phyloP scores from a whole-genome alignment of 2,329 filamentous ascomycete genomes.

The Alternaria triticina region DNA sequence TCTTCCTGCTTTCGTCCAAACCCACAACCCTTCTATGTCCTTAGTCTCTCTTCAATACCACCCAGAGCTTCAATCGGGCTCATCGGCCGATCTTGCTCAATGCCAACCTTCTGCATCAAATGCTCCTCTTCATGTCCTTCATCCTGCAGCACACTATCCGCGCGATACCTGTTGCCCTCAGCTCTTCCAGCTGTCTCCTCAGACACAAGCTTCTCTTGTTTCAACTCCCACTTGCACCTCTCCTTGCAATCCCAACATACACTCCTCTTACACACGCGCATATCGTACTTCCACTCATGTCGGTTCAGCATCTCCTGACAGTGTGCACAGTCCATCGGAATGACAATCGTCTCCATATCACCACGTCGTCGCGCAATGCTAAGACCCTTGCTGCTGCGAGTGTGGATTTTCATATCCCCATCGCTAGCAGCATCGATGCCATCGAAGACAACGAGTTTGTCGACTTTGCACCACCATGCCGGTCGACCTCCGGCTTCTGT shows the following conservation, averaged over 20 bases:
- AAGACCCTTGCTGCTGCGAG: slow-evolving; percentile 40
- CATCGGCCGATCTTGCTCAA: slow-evolving; percentile 19
- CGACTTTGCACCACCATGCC: slow-evolving; percentile 46
- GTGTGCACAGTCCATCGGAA: slow-evolving; percentile 40
- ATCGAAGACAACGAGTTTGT: slow-evolving; percentile 44
- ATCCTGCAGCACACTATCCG: slow-evolving; percentile 41
- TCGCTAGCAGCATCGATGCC: slow-evolving; percentile 23
- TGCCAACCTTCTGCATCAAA: slow-evolving; percentile 29
- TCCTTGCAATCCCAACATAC: slow-evolving; percentile 46
- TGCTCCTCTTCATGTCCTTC: slow-evolving; percentile 23
- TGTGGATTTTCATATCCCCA: slow-evolving; percentile 22
- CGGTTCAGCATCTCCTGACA: slow-evolving; percentile 44
- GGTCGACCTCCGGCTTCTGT: slow-evolving; percentile 31
- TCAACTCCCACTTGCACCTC: slow-evolving; percentile 39
- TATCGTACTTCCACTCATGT: slow-evolving; percentile 44
- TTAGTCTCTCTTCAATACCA: slow-evolving; percentile 25
- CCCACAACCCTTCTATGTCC: fast-evolving
- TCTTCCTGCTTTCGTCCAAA: not conserved
- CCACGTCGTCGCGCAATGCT: slow-evolving; percentile 38
- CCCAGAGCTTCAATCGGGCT: slow-evolving; percentile 25
- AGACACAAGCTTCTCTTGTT: not conserved
- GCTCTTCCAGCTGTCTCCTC: not conserved
- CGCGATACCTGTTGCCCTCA: slow-evolving; percentile 32
- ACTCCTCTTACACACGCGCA: slow-evolving; percentile 39
- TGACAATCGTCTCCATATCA: slow-evolving; percentile 37